Evolutionary conservation across 2,329 filamentous ascomycete species (phyloP), one percentile per base, ranked within the genome.

Genomic region (Ceratocystis harringtonii): DNA sequence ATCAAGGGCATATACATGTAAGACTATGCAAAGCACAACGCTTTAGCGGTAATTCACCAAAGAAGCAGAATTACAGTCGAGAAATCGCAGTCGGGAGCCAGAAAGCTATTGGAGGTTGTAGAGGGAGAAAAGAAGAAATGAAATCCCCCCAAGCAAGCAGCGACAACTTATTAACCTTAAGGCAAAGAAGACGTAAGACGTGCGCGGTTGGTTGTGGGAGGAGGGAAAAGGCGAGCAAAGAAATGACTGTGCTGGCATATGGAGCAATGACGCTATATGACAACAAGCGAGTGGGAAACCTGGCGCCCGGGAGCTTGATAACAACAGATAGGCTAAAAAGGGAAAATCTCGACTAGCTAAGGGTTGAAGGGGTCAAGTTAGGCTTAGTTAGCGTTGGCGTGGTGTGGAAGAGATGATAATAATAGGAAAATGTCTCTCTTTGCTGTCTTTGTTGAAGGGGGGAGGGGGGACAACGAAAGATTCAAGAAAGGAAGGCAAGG

Each of bases 1-100:
- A 15, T 43, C 48, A 61, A 60, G 57, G 61, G 64, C 43, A 62
- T 43, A 65, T 55, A 57, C 58, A 63, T 57, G 60, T 62, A 63
- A 66, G 65, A 61, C 61, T 52, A 62, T 36, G 63, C 52, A 64
- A 41, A 55, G 44, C 45, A 45, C 10, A 41, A 10, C 36, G 36
- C 36, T 41, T 41, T 41, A 41, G 36, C 12, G 36, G 36, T 15
- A 41, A 41, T 41, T 41, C 10, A 15, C 36, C n/a, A 25, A 25
- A n/a, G 48, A 52, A 7, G n/a, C 55, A 36, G 17, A 7, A 32
- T 15, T 58, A 58, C 17, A 4, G 19, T n/a, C 55, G 25, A 32
- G 55, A 41, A 41, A 41, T 58, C 2, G 28, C 55, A 32, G 12
- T 58, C 55, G 55, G 55, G 17, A 58, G 36, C 22, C 55, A 7